Conservation (phyloP, 2,329 filamentous ascomycete species). For the Ceratocystis cacaofunesta region DNA sequence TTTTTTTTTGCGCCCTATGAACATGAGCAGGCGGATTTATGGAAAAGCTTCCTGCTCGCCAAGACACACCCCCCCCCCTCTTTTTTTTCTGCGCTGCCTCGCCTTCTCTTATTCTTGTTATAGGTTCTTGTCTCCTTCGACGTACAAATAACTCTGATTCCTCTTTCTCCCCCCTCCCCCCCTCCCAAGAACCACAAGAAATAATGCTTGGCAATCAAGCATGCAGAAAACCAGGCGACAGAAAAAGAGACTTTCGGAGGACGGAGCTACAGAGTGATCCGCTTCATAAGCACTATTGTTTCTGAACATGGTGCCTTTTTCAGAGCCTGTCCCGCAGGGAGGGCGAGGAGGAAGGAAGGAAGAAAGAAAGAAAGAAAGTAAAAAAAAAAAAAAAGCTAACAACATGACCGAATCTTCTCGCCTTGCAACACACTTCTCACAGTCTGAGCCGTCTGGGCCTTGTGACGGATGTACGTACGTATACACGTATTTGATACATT, state of each 20-base stretch:
- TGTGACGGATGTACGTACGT: neutral
- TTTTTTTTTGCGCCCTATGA: neutral
- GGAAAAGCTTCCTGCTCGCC: neutral
- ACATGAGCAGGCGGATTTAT: neutral
- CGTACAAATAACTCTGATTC: neutral
- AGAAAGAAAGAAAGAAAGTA: too few species aligned
- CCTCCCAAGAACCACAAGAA: neutral
- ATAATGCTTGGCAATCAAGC: neutral
- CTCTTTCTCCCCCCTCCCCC: neutral
- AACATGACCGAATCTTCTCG: neutral
- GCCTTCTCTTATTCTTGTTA: neutral
- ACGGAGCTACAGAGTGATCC: too few species aligned
- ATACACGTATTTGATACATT: neutral
- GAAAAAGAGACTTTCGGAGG: too few species aligned
- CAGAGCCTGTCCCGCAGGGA: too few species aligned
- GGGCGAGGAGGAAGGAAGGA: too few species aligned
- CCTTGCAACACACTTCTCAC: too few species aligned
- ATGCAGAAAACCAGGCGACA: too few species aligned
- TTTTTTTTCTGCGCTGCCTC: neutral
- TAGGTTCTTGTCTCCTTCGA: neutral
- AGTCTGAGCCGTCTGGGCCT: too few species aligned
- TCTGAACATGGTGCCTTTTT: too few species aligned
- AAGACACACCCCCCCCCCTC: neutral
- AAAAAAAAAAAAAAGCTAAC: neutral
- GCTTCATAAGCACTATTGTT: too few species aligned